phyloP scores from a whole-genome alignment of 345 rosid genomes.

The Arabis hirsuta region DNA sequence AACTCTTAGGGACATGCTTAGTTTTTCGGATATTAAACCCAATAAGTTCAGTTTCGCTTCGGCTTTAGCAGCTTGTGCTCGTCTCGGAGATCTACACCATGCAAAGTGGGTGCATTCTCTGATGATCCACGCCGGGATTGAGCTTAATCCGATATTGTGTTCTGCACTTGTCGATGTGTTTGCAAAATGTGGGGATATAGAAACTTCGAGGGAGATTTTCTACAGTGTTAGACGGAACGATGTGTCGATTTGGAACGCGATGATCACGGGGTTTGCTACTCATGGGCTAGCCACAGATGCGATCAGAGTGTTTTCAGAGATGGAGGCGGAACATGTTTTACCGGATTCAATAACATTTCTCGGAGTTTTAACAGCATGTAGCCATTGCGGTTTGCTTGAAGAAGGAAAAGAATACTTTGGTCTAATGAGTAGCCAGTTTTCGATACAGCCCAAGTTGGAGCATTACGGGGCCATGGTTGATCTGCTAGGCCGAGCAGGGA shows the following conservation, averaged over 20 bases:
- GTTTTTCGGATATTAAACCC: slow-evolving; percentile 49
- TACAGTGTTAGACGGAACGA: slow-evolving; percentile 44
- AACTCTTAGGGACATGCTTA: slow-evolving; percentile 57
- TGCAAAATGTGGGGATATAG: slow-evolving; percentile 72
- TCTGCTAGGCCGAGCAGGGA: slow-evolving; percentile 74
- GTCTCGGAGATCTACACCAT: slow-evolving; percentile 60
- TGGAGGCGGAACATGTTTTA: slow-evolving; percentile 57
- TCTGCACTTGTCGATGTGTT: slow-evolving; percentile 79
- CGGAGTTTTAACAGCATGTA: slow-evolving; percentile 69
- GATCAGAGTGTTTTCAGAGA: slow-evolving; percentile 52
- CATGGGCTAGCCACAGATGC: slow-evolving; percentile 77
- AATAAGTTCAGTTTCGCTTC: slow-evolving; percentile 78
- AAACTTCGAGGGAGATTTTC: slow-evolving; percentile 63
- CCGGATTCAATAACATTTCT: slow-evolving; percentile 75
- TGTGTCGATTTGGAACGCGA: slow-evolving; percentile 80
- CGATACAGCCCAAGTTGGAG: slow-evolving; percentile 63
- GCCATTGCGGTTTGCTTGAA: slow-evolving; percentile 70
- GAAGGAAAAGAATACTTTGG: slow-evolving; percentile 65
- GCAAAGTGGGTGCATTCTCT: slow-evolving; percentile 68
- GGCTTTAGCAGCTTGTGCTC: slow-evolving; percentile 65
- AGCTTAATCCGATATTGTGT: slow-evolving; percentile 58
- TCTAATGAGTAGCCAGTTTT: slow-evolving; percentile 52
- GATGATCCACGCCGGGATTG: slow-evolving; percentile 53
- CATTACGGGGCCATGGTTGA: slow-evolving; percentile 87
- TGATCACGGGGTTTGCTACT: slow-evolving; percentile 75